phyloP scores from a whole-genome alignment of 2,329 filamentous ascomycete species.

The Clonostachys solani region DNA sequence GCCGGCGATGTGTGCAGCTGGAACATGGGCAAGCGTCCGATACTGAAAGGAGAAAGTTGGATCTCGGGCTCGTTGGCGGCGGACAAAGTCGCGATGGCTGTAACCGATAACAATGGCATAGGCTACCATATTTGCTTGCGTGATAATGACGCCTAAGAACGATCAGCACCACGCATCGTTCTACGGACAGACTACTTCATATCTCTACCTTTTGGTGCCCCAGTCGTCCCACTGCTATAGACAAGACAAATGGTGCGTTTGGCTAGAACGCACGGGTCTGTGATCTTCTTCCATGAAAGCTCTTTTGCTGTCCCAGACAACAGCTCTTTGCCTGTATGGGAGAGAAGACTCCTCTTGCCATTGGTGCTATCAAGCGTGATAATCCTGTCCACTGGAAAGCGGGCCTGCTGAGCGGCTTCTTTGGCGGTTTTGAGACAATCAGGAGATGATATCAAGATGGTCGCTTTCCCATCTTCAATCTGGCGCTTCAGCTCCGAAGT shows the following conservation, averaged over 20 bases:
- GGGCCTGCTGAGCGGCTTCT: constrained; percentile 41
- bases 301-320: constrained; percentile 15
- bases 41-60: constrained; percentile 12
- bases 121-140: constrained; percentile 38
- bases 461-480: constrained; percentile 28
- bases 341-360: not conserved
- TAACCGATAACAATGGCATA: constrained; percentile 21
- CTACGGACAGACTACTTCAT: constrained; percentile 34
- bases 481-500: constrained; percentile 43
- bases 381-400: constrained; percentile 39
- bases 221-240: too few relatives aligned
- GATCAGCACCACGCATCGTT: constrained; percentile 44
- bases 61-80: constrained; percentile 14
- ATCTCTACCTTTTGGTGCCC: constrained; percentile 26
- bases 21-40: constrained; percentile 34
- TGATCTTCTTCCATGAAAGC: constrained; percentile 50
- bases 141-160: constrained; percentile 39
- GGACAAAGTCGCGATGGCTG: constrained; percentile 20
- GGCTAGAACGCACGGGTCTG: constrained; percentile 25
- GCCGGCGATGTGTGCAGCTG: constrained; percentile 40
- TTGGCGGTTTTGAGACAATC: constrained; percentile 39
- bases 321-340: constrained; percentile 5
- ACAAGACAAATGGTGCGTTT: too few relatives aligned
- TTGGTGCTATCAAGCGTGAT: constrained; percentile 27
- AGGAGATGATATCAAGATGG: constrained; percentile 37